Base-by-base conservation (phyloP, 352 stramenopile species). In the Globisporangium lucens region DNA sequence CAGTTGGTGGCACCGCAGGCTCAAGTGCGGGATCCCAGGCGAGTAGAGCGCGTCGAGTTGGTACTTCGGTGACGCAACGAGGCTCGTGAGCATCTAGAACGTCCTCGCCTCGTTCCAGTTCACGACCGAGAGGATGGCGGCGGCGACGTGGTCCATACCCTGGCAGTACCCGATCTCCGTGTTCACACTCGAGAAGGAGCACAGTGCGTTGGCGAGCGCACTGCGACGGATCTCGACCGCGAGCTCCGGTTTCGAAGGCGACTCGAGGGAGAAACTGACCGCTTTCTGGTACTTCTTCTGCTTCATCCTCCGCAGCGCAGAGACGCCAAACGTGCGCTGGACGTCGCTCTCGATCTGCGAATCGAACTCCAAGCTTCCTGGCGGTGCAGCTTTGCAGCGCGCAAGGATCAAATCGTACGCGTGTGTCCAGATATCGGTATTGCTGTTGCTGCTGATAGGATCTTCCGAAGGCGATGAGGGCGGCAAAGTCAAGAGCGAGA, bases 101-200 rank as follows among this genome's bases (percentile, higher is more conserved):
- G 82, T 80, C 10, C 78, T 70, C 43, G 77, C 75, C 52, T 93
- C 85, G 57, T 89, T 72, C 83, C 85, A 91, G 27, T 86, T 68
- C 4, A 83, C 76, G 38, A 89, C 77, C 22, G 83, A 79, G n/a
- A 93, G 75, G 56, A 91, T 65, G 20, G 91, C 36, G 12, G 80
- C 82, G 1, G 80, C 73, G 22, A 93, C 79, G 56, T 90, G 77
- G 57, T 93, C 83, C 83, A 93, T 86, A 12, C 85, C 85, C 59
- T 91, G 85, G 29, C 83, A 91, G 69, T 93, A 93, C 0, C 83
- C 85, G 30, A 91, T 79, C 65, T 88, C 83, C 0, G 77, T 83
- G 62, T 91, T 80, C 43, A 91, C 78, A 56, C 79, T 89, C 55
- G 85, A 77, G 51, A 89, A 91, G 27, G 82, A 75, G 2, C 78